Base-by-base conservation (phyloP, 441 rosid genomes). In the Bruguiera hainesii region DNA sequence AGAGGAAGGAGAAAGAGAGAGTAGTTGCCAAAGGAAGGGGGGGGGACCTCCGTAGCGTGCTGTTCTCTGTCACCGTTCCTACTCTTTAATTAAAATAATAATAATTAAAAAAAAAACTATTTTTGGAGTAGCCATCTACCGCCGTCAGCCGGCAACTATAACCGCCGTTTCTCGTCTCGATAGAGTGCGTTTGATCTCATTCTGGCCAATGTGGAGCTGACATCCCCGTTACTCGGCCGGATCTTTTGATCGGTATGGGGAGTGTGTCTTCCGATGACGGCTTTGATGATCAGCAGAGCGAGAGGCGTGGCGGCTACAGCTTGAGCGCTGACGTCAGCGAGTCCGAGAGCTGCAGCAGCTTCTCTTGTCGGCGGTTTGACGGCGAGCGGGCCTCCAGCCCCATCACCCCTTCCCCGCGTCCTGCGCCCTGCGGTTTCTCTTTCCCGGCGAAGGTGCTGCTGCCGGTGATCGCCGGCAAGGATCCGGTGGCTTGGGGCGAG, bases 271-370 rank as follows among this genome's bases (percentile, higher is more conserved):
- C 93, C 1, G 82, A 78, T 35, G 96, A 85, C 60, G 85, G 76
- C 42, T 82, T 85, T 33, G 82, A 81, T 62, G 84, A 82, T 66
- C 80, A 62, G 78, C 81, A 55, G 76, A 87, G 92, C 67, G 96
- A 87, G 73, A 82, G 92, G 67, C 84, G 93, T 80, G 97, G 98
- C 5, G 91, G 96, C 64, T 95, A 95, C 83, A 85, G 93, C 63
- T 72, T 92, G 74, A 91, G 99, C 76, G 98, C 98, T 64, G 99
- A 95, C 72, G 80, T 95, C 75, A 91, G 97, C 64, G 97, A 95
- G 84, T 91, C 99, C 0, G 95, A 91, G 83, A 95, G 97, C 71
- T 85, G 87, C 20, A 87, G 93, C 71, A 87, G 96, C 80, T 88
- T 89, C 74, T 91, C 89, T 5, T 79, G 85, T 73, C 85, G 82